phyloP scores from a whole-genome alignment of 2,329 filamentous ascomycete genomes.

The Aspergillus japonicus region DNA sequence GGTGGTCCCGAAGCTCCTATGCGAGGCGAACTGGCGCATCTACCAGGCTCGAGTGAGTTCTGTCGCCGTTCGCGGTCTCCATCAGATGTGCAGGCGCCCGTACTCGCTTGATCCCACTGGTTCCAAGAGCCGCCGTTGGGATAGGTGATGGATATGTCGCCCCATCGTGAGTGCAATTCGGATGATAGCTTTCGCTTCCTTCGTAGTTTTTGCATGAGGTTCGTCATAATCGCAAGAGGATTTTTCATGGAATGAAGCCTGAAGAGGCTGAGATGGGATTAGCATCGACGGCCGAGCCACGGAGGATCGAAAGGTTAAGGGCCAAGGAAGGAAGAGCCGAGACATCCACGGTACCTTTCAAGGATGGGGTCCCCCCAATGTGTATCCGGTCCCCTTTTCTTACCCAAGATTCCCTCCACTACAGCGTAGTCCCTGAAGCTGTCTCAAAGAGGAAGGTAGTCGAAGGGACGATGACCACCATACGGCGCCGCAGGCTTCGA shows the following conservation, averaged over 20 bases:
- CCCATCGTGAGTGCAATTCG: slow-evolving; percentile 41
- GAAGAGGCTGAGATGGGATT: slow-evolving; percentile 9
- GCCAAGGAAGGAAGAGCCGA: slow-evolving; percentile 6
- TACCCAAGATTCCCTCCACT: neutral
- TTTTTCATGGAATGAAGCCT: slow-evolving; percentile 26
- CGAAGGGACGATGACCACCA: neutral
- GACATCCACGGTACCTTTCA: slow-evolving; percentile 7
- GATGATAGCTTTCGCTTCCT: slow-evolving; percentile 37
- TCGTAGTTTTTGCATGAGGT: slow-evolving; percentile 33
- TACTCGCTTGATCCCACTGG: slow-evolving; percentile 34
- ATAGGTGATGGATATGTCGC: slow-evolving; percentile 41
- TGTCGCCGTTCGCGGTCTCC: slow-evolving; percentile 16
- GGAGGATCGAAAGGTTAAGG: neutral
- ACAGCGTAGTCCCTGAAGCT: neutral
- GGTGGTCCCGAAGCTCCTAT: neutral
- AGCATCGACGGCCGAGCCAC: slow-evolving; percentile 11
- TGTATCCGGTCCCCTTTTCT: neutral
- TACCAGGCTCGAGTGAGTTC: slow-evolving; percentile 13
- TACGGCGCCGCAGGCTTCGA: neutral
- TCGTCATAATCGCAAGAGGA: slow-evolving; percentile 29
- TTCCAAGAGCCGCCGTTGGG: slow-evolving; percentile 45
- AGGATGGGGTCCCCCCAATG: neutral
- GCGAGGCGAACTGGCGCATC: slow-evolving; percentile 6
- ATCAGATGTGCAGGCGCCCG: slow-evolving; percentile 1
- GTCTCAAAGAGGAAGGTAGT: slow-evolving; percentile 3